Base-by-base conservation (phyloP, 768 basidiomycete genomes). In the Pulveroboletus frians region DNA sequence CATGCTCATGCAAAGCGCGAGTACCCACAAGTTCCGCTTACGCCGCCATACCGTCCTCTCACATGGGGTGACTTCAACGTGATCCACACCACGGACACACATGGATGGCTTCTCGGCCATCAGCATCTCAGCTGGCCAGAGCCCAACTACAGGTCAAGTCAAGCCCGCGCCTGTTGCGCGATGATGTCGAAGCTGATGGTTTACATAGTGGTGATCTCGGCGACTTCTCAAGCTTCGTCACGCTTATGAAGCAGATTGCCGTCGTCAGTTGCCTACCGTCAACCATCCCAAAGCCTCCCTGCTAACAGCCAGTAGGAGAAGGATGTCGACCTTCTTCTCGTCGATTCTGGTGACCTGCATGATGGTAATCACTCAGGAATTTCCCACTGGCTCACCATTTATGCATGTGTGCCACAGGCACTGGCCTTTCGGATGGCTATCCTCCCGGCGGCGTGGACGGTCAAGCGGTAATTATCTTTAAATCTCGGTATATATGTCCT, bases 21-120 rank as follows among this genome's bases (percentile, higher is more conserved):
- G 43, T 64, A 68, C 43, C 74, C 77, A 0, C 65, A 72, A 39
- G 54, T 67, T 13, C 69, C 69, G 13, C 64, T 83, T 29, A 69
- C 79, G 1, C 73, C 73, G 15, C 91, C 91, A 4, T 76, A 77
- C 47, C 73, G 83, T 17, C 77, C 80, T 20, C 74, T 95, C 13
- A 78, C 80, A 44, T 93, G 92, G 92, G 82, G 85, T n/a, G 89
- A 93, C 59, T 75, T 94, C 62, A 94, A 94, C 62, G 78, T 93
- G 58, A 76, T 93, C 39, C 82, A 85, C 58, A 93, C 90, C 3
- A 93, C 92, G 0, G 91, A 93, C 65, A 87, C 79, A 34, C 84
- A 88, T 69, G 80, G 85, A 23, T 85, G 85, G 85, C 71, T 94
- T 4, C 74, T 92, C 32, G 92, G 92, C 1, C 92, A 95, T 69